These are phyloP conservation scores for Aspergillus baeticus DNA, from an alignment of 495 filamentous ascomycete species.

Conservation along the genomic window DNA sequence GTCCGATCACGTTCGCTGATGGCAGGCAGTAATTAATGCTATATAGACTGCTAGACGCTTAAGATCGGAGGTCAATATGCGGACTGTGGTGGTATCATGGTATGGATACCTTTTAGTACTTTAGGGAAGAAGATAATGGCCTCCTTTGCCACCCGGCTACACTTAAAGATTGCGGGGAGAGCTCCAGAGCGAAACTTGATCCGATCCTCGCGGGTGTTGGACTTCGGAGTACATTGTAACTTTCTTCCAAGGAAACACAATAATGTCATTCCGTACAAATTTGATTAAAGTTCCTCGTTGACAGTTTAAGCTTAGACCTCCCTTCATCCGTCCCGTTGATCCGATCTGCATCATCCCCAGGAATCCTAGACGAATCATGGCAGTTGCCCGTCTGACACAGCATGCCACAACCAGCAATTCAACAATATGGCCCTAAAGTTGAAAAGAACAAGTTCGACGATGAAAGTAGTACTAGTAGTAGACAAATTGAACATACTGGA, in stretches of 20 bases:
- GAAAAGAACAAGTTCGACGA: too few relatives aligned
- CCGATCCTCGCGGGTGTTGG: not conserved
- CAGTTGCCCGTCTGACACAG: not conserved
- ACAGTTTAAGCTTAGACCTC: slow-evolving; percentile 13
- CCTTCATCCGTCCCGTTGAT: slow-evolving; percentile 26
- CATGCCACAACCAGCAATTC: not conserved
- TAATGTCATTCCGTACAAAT: not conserved
- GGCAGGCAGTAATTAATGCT: too few relatives aligned
- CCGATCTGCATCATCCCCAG: slow-evolving; percentile 14
- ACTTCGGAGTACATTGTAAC: too few relatives aligned
- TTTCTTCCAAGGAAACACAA: not conserved
- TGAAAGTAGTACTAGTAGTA: not conserved
- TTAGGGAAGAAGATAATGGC: too few relatives aligned
- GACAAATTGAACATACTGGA: not conserved
- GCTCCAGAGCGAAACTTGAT: not conserved
- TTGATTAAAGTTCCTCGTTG: not conserved
- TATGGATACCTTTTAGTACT: too few relatives aligned
- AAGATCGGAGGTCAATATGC: too few relatives aligned
- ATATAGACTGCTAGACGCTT: too few relatives aligned
- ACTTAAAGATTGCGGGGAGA: slow-evolving; percentile 11
- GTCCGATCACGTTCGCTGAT: slow-evolving; percentile 1
- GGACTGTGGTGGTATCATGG: too few relatives aligned
- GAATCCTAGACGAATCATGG: slow-evolving; percentile 7
- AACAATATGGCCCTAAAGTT: not conserved
- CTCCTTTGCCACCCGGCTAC: not conserved